Evolutionary conservation across 768 basidiomycete species (phyloP).

Genomic region (Boletus eberwhitei): DNA sequence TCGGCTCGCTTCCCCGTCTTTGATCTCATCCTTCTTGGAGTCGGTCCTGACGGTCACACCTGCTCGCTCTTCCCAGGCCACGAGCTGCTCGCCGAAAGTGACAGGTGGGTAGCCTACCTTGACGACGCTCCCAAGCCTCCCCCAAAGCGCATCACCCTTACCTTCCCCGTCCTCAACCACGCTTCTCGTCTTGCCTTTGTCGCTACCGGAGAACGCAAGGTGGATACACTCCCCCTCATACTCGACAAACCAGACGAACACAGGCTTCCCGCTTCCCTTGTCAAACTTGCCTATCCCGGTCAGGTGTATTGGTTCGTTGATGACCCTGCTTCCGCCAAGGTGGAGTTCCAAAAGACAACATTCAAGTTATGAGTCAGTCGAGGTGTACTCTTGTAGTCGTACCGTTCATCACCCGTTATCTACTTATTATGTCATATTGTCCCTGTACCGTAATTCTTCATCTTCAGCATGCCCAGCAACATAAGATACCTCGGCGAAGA

Average conservation of each 20-base stretch:
- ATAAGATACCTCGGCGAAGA: constrained; percentile 23
- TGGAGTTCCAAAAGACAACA: constrained; percentile 51
- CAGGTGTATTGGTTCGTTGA: constrained; percentile 95
- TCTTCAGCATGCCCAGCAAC: constrained; percentile 15
- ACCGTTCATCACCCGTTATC: constrained; percentile 8
- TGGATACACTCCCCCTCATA: constrained; percentile 65
- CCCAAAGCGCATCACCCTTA: constrained; percentile 84
- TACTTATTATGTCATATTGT: constrained; percentile 16
- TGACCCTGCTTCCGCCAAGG: constrained; percentile 69
- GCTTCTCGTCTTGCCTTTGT: constrained; percentile 88
- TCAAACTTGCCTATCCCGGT: constrained; percentile 75
- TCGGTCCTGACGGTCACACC: constrained; percentile 98
- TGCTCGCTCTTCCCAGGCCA: constrained; percentile 97
- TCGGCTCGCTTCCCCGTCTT: constrained; percentile 96
- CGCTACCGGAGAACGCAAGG: constrained; percentile 78
- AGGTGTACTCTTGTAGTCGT: constrained; percentile 25
- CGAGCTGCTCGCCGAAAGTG: constrained; percentile 73
- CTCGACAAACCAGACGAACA: constrained; percentile 71
- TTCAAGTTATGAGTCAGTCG: constrained; percentile 48
- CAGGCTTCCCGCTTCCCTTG: constrained; percentile 78
- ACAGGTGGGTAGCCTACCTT: constrained; percentile 93
- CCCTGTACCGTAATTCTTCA: constrained; percentile 7
- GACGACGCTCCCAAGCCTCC: constrained; percentile 96
- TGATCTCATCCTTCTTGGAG: constrained; percentile 93
- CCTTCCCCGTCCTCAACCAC: constrained; percentile 88